Base-by-base conservation (phyloP, 306 rosid genomes). In the Prunus kanzakura region DNA sequence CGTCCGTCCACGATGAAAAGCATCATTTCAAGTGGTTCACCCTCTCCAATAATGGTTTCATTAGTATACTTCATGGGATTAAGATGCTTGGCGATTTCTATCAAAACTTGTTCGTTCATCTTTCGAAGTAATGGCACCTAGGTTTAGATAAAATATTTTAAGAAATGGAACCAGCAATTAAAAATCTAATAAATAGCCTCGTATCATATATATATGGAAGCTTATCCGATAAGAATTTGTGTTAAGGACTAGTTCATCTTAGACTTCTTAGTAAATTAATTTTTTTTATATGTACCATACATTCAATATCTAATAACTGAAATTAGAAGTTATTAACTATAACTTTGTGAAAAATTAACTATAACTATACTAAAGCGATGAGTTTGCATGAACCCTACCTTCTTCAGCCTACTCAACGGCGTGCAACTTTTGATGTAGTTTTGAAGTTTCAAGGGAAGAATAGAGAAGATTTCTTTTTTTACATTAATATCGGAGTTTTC, bases 1-100 rank as follows among this genome's bases (percentile, higher is more conserved):
- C 3, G 0, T 11, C 38, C 65, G 1, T 60, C 65, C 0, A 60
- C 38, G 14, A 78, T 71, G 71, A 52, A 78, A 7, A 79, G 25
- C 60, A 79, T 79, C 52, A 35, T 56, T 20, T 55, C 68, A 19
- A 79, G 51, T 25, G 63, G 74, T 76, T 72, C 30, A 19, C 25
- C 73, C 22, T 72, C 60, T 64, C n/a, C 9, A 79, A 29, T 12
- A 45, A 72, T 72, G 38, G 7, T 8, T 2, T 2, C 43, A 30
- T 23, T 50, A 2, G 38, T n/a, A 68, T 50, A 78, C 15, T 16
- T 14, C 67, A 35, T 8, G 20, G 72, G 81, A 14, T 62, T 41
- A 12, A 78, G 47, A 49, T 63, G 29, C 13, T 27, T 2, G 0
- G 9, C 12, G 3, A 60, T 60, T 25, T 4, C 32, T 13, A 0